phyloP scores from a whole-genome alignment of 2,329 filamentous ascomycete genomes.

The Pseudocercospora musae region DNA sequence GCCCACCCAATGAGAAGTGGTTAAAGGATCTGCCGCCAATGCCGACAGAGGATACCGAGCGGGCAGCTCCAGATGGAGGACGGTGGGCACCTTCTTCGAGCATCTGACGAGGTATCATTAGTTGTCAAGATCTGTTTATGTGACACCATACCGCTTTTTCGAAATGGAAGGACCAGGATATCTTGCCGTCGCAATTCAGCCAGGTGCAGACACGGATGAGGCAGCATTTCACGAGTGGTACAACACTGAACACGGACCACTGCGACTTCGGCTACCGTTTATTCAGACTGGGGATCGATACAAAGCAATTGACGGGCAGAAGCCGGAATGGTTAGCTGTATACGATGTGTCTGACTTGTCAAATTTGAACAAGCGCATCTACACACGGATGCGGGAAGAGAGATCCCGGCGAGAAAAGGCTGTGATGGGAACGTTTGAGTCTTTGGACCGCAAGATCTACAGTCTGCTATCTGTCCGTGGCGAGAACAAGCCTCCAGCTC shows the following conservation, averaged over 20 bases:
- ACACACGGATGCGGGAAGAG: conserved; percentile 63
- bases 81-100: neutral
- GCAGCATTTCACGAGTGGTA: conserved; percentile 88
- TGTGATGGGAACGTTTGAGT: conserved; percentile 60
- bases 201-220: conserved; percentile 60
- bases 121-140: neutral
- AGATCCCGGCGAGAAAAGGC: conserved; percentile 43
- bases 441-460: conserved; percentile 68
- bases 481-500: conserved; percentile 25
- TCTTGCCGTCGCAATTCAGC: conserved; percentile 85
- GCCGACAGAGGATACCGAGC: neutral
- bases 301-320: conserved; percentile 59
- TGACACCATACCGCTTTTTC: neutral
- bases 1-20: neutral
- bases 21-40: conserved; percentile 2
- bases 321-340: conserved; percentile 71
- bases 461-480: conserved; percentile 57
- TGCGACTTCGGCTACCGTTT: conserved; percentile 70
- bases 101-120: neutral
- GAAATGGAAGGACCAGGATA: conserved; percentile 57
- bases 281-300: conserved; percentile 78
- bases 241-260: conserved; percentile 87
- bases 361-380: conserved; percentile 66
- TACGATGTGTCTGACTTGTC: conserved; percentile 79
- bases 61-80: neutral